These are phyloP conservation scores for Apiotrichum laibachii DNA, from an alignment of 1,284 basidiomycete genomes.

Conservation along the genomic window DNA sequence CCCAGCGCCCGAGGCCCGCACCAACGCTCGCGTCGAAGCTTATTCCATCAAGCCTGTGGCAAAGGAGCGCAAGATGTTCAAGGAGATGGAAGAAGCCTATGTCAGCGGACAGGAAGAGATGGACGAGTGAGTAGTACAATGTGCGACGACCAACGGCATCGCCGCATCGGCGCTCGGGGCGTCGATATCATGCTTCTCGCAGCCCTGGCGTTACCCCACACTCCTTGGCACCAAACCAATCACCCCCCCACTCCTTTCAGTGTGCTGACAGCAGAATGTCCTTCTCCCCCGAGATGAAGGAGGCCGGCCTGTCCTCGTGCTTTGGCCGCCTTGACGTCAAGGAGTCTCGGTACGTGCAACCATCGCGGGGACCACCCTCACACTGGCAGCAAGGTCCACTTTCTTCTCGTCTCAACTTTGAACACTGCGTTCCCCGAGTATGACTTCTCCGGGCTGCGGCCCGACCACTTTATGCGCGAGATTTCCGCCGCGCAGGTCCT, in stretches of 20 bases:
- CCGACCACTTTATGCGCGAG: conserved; percentile 84
- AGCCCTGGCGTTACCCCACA: neutral
- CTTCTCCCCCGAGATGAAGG: conserved; percentile 51
- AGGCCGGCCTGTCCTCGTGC: conserved; percentile 46
- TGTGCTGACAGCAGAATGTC: conserved; percentile 33
- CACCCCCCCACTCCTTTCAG: neutral
- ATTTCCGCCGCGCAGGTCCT: conserved; percentile 60
- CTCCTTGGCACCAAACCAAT: neutral
- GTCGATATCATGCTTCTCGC: too few relatives aligned
- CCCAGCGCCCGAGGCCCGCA: conserved; percentile 79
- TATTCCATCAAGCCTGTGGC: conserved; percentile 98
- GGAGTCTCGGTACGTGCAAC: conserved; percentile 43
- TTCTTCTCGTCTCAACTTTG: conserved; percentile 88
- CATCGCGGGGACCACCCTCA: neutral
- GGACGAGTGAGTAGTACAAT: conserved; percentile 44
- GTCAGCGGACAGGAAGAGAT: conserved; percentile 51
- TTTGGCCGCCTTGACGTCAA: conserved; percentile 52
- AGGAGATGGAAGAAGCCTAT: conserved; percentile 81
- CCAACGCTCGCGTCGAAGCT: conserved; percentile 90
- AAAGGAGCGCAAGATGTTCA: conserved; percentile 95
- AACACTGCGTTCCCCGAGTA: conserved; percentile 97
- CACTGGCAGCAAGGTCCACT: conserved; percentile 46
- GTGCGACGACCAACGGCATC: neutral
- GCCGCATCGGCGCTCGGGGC: neutral
- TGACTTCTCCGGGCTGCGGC: conserved; percentile 90